These are phyloP conservation scores for Aristolochia californica DNA, from an alignment of 164 flowering plant species.

Conservation along the genomic window DNA sequence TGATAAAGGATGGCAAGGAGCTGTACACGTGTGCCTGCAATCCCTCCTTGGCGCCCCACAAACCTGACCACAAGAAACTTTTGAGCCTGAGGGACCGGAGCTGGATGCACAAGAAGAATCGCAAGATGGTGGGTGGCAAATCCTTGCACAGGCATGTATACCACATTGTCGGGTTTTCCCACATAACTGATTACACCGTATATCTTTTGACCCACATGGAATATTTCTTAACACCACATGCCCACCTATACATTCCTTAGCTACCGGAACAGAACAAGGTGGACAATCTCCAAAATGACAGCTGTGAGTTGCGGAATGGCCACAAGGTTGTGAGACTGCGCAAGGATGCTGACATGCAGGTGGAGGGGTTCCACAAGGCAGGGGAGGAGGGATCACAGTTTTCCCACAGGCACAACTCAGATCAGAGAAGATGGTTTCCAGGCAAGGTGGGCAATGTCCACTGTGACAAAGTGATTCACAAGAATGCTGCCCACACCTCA, in stretches of 20 bases:
- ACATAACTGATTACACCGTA: conserved; percentile 78
- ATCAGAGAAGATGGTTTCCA: conserved; percentile 83
- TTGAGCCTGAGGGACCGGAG: conserved; percentile 19
- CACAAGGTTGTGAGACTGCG: conserved; percentile 81
- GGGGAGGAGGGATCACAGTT: conserved; percentile 87
- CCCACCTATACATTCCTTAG: conserved; percentile 92
- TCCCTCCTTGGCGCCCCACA: conserved; percentile 98
- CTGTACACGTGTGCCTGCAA: conserved; percentile 77
- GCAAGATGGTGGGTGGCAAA: conserved; percentile 77
- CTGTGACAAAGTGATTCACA: conserved; percentile 80
- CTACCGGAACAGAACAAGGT: conserved; percentile 79
- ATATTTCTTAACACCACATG: conserved; percentile 84
- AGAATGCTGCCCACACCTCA: conserved; percentile 89
- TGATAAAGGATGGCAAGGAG: conserved; percentile 65
- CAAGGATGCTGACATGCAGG: conserved; percentile 84
- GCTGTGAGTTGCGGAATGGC: conserved; percentile 72
- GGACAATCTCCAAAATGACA: conserved; percentile 99
- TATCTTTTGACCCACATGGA: conserved; percentile 95
- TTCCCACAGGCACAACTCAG: conserved; percentile 88
- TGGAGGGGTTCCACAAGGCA: conserved; percentile 87
- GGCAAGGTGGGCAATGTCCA: conserved; percentile 95
- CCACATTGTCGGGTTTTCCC: conserved; percentile 93
- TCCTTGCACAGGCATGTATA: conserved; percentile 82
- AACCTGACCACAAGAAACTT: conserved; percentile 72
- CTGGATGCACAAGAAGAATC: conserved; percentile 29